These are phyloP conservation scores for Colletotrichum nymphaeae DNA, from an alignment of 2,329 filamentous ascomycete genomes.

Conservation along the genomic window DNA sequence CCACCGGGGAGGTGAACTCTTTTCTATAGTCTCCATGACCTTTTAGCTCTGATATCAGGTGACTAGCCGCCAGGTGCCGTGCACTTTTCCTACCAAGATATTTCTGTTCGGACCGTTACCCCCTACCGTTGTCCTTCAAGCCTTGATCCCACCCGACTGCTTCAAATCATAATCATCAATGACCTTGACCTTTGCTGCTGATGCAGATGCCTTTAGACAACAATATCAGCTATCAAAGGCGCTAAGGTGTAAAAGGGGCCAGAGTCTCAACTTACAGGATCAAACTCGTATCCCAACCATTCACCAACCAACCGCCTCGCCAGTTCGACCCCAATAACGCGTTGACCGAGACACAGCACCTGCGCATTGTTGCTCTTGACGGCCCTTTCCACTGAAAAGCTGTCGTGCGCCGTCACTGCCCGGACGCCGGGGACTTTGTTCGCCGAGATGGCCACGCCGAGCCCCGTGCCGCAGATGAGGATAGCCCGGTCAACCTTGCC, in stretches of 20 bases:
- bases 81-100: too few species aligned
- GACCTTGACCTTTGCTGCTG: constrained; percentile 58
- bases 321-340: constrained; percentile 85
- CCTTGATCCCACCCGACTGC: background rate
- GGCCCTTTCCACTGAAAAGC: constrained; percentile 83
- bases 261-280: constrained; percentile 63
- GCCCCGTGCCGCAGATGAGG: constrained; percentile 85
- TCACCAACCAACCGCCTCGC: constrained; percentile 81
- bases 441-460: constrained; percentile 86
- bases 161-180: constrained; percentile 35
- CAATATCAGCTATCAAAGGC: background rate
- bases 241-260: background rate
- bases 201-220: constrained; percentile 43
- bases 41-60: too few species aligned
- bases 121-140: too few species aligned
- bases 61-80: too few species aligned
- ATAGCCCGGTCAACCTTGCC: constrained; percentile 81
- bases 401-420: constrained; percentile 88
- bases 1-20: too few species aligned
- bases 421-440: constrained; percentile 88
- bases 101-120: too few species aligned
- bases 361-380: constrained; percentile 90
- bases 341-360: constrained; percentile 86
- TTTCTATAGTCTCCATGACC: too few species aligned
- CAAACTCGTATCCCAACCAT: constrained; percentile 88